Evolutionary conservation across 2,329 filamentous ascomycete genomes (phyloP), one percentile per base, ranked within the genome.

Genomic region (Exophiala phaeomuriformis): DNA sequence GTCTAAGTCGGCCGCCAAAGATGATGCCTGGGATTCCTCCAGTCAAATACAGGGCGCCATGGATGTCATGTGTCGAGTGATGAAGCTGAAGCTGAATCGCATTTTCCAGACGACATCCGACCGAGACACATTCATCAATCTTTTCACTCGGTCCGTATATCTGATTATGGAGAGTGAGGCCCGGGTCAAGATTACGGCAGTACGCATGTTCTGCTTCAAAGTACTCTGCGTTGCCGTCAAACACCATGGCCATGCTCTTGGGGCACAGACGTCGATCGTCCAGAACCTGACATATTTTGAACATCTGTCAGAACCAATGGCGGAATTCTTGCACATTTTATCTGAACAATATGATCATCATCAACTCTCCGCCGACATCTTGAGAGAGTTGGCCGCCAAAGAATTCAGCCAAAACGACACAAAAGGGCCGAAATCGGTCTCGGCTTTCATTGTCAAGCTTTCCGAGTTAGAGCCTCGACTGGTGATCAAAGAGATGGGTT

Each of bases 231-330:
- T 97, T 63, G 90, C 94, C 35, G 84, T 98, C 56, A 98, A 98
- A 73, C 90, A 97, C 66, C 93, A 98, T 67, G 93, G 93, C 1
- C 93, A 98, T 70, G 93, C 86, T 62, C 96, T 95, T 68, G 90
- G 89, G 48, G 93, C 93, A 1, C 93, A 98, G 77, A 97, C 95
- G 45, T 95, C 90, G 43, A 95, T 98, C 65, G 90, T 97, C 51
- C 93, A 98, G 69, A 97, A 93, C 67, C 74, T 98, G 61, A 95
- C 93, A 3, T 98, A 98, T 68, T 98, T 97, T 65, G 93, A 98
- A 71, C 93, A 98, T 70, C 75, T 98, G n/a, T 91, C 93, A 0
- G 93, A 98, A 66, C 93, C 93, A 1, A 98, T 98, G 93, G 93
- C 93, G 32, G 94, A 98, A 68, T 95, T 98, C 64, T 75, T 98